phyloP scores from a whole-genome alignment of 441 rosid genomes.

The Bocquillonia castaneifolia region DNA sequence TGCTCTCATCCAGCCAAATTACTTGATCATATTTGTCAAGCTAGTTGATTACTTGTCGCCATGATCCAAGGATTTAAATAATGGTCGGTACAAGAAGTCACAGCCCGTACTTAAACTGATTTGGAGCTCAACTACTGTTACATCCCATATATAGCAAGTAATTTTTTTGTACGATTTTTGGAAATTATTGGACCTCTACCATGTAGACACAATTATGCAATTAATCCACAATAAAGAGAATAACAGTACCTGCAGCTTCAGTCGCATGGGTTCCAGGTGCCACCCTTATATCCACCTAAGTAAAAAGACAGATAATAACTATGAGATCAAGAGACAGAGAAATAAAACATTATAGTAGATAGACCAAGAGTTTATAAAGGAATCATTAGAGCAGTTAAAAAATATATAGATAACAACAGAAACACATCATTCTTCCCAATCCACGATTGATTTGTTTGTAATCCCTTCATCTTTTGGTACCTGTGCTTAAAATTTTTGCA shows the following conservation, averaged over 20 bases:
- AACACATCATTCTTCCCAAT: background rate
- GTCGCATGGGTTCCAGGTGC: conserved; percentile 93
- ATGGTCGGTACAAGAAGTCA: no score
- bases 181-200: no score
- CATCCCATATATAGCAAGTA: no score
- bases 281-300: conserved; percentile 82
- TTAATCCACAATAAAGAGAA: background rate
- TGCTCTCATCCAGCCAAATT: no score
- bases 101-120: no score
- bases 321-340: conserved; percentile 1
- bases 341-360: background rate
- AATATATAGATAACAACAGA: background rate
- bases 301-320: conserved; percentile 11
- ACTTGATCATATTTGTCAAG: background rate
- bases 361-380: background rate
- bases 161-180: no score
- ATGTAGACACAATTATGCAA: background rate
- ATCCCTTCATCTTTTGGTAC: background rate
- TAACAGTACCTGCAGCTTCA: conserved; percentile 67
- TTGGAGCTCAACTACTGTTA: no score
- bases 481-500: background rate
- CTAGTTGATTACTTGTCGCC: no score
- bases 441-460: no score
- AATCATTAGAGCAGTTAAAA: background rate
- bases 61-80: no score